Base-by-base conservation (phyloP, 371 early-diverging fungal species). In the Lichtheimia ramosa region DNA sequence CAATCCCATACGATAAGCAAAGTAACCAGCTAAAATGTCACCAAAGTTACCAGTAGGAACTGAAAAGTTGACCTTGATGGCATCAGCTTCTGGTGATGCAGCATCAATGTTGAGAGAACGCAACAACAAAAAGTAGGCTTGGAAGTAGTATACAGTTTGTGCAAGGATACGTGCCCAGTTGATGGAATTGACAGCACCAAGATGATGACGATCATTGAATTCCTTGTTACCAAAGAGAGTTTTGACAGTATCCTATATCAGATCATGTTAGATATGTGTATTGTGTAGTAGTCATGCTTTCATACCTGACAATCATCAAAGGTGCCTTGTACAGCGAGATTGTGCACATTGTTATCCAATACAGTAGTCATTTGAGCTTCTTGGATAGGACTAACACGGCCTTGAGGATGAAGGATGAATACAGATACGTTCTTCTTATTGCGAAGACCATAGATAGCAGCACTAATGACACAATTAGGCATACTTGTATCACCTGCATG, bases 11-110 rank as follows among this genome's bases (percentile, higher is more conserved):
- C 85, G 87, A 43, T 83, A 77, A 12, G 97, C 96, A 75, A 89
- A 97, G 77, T 89, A 94, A 7, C 98, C 98, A 16, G 98, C 97
- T 55, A 98, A 82, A 48, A 97, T 84, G 64, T 98, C 98, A 65
- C 98, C 98, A 89, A 98, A 98, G 85, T 97, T 98, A 48, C 98
- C 98, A n/a, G 98, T 94, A 23, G 98, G 98, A 24, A 97, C 97
- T 28, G 89, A 86, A 76, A 87, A 97, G 58, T 88, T 85, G 52
- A 96, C 73, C 46, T 82, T 70, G 25, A 87, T 61, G 16, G 75
- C 71, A 14, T 81, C 69, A 2, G 77, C 79, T 53, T 65, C 71
- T 13, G 65, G 55, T 5, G 84, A 81, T 16, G 76, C 81, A 28
- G 84, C 77, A 34, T 69, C 69, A 49, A 84, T 70, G 65, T 84